A percentile compares a stretch with the other conserved stretches of the same genome.
These are phyloP conservation scores for Crithidia expoeki DNA, from an alignment of 208 protist genomes.

Conservation along the genomic window DNA sequence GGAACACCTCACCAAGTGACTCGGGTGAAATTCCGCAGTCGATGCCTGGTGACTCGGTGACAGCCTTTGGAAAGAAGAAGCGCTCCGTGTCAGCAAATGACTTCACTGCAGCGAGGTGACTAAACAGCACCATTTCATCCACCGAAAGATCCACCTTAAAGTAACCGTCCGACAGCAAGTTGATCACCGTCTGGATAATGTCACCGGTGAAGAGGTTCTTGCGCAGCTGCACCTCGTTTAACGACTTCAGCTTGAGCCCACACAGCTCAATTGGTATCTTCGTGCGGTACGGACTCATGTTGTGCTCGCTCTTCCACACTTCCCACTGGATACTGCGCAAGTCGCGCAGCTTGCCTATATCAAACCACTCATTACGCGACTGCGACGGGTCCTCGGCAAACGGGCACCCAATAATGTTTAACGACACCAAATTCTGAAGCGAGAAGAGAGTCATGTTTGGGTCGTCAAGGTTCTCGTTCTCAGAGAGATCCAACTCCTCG, in stretches of 20 bases:
- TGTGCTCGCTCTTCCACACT: constrained; percentile 74
- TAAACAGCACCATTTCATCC: constrained; percentile 69
- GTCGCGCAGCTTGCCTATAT: constrained; percentile 76
- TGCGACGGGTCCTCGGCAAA: constrained; percentile 69
- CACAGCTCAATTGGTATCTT: constrained; percentile 87
- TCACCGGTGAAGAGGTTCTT: constrained; percentile 75
- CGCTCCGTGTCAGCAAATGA: constrained; percentile 47
- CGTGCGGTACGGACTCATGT: constrained; percentile 85
- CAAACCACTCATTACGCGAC: constrained; percentile 86
- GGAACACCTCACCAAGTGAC: constrained; percentile 38
- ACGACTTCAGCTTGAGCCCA: constrained; percentile 49
- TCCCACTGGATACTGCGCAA: constrained; percentile 85
- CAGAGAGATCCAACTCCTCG: constrained; percentile 84
- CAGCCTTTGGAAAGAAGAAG: constrained; percentile 68
- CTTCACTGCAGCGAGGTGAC: constrained; percentile 65
- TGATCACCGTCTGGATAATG: constrained; percentile 79
- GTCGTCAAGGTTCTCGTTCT: constrained; percentile 82
- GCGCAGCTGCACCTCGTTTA: constrained; percentile 80
- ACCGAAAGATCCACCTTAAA: constrained; percentile 87
- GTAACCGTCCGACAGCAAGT: constrained; percentile 84
- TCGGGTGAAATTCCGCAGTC: constrained; percentile 1
- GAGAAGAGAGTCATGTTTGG: constrained; percentile 90
- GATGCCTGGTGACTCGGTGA: constrained; percentile 18
- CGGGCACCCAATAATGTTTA: constrained; percentile 86
- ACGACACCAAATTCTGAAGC: constrained; percentile 66